Evolutionary conservation across 768 basidiomycete genomes (phyloP).

Genomic region (Lyophyllum semitale): DNA sequence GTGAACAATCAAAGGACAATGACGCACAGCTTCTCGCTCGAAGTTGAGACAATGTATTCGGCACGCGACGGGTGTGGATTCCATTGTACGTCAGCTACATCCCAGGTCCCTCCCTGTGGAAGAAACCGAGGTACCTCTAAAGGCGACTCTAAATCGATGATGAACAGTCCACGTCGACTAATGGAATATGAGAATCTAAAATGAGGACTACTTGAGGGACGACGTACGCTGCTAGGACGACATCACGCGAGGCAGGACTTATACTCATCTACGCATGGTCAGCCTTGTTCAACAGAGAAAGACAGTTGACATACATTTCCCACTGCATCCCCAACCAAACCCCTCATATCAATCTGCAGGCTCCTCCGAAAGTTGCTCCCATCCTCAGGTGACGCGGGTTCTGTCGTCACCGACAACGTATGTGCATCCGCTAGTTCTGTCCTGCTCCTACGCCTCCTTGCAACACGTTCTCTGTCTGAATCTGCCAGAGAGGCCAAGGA

Average conservation of each 20-base stretch:
- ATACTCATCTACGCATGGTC: constrained; percentile 77
- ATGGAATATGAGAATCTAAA: not conserved
- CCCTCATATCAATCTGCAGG: constrained; percentile 79
- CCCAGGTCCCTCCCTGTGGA: constrained; percentile 96
- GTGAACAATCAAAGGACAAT: not conserved
- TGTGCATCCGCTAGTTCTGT: constrained; percentile 4
- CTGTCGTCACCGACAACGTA: not conserved
- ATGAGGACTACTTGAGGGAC: not conserved
- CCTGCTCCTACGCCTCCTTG: constrained; percentile 7
- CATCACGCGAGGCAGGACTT: constrained; percentile 83
- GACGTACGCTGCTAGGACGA: constrained; percentile 83
- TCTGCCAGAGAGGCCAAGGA: constrained; percentile 13
- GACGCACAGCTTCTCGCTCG: constrained; percentile 82
- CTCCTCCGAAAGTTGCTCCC: constrained; percentile 58
- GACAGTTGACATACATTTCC: constrained; percentile 64
- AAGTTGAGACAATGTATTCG: constrained; percentile 86
- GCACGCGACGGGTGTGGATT: constrained; percentile 78
- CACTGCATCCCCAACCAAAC: constrained; percentile 77
- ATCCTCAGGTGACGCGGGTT: constrained; percentile 44
- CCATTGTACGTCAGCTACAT: constrained; percentile 93
- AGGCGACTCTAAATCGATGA: constrained; percentile 90
- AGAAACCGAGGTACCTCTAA: constrained; percentile 88
- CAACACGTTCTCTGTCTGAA: not conserved
- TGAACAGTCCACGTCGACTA: constrained; percentile 87
- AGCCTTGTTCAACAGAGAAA: constrained; percentile 1